phyloP scores from a whole-genome alignment of 495 filamentous ascomycete species.

The Penicillium arizonense region DNA sequence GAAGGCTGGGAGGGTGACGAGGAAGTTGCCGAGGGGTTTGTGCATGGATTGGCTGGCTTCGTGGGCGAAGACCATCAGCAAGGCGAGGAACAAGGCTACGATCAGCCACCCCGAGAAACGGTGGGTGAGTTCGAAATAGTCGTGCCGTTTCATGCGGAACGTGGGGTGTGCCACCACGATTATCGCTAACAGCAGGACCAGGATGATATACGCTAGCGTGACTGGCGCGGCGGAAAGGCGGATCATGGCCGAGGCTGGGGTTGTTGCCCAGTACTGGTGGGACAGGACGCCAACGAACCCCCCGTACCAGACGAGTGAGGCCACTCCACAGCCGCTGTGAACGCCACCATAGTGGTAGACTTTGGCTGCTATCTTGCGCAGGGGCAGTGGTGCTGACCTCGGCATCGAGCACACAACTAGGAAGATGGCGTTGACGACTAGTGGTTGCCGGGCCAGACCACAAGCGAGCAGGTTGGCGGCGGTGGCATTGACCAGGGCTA shows the following conservation, averaged over 20 bases:
- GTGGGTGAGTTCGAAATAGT: conserved; percentile 57
- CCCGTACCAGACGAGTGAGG: conserved; percentile 68
- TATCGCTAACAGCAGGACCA: conserved; percentile 41
- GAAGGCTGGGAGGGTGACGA: conserved; percentile 41
- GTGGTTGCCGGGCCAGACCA: conserved; percentile 70
- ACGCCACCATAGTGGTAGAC: conserved; percentile 77
- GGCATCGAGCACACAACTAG: conserved; percentile 58
- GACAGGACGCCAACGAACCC: conserved; percentile 54
- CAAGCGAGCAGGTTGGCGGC: conserved; percentile 52
- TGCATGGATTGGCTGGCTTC: conserved; percentile 27
- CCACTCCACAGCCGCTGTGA: conserved; percentile 69
- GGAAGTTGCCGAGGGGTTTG: conserved; percentile 29
- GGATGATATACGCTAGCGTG: conserved; percentile 37
- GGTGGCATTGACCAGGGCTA: conserved; percentile 47
- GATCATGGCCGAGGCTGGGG: conserved; percentile 11
- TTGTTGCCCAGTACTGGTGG: conserved; percentile 36
- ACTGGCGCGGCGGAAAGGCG: conserved; percentile 32
- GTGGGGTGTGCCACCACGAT: conserved; percentile 41
- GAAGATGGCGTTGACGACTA: conserved; percentile 73
- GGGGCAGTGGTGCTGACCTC: conserved; percentile 56
- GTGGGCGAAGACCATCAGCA: conserved; percentile 37
- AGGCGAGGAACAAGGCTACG: conserved; percentile 46
- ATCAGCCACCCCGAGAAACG: conserved; percentile 54
- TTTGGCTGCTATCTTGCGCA: conserved; percentile 67
- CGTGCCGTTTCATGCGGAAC: conserved; percentile 49